A percentile compares a stretch with the other conserved stretches of the same genome.
These are phyloP conservation scores for Aegilops sharonensis DNA, from an alignment of 176 grass and related monocot genomes.

Conservation along the genomic window DNA sequence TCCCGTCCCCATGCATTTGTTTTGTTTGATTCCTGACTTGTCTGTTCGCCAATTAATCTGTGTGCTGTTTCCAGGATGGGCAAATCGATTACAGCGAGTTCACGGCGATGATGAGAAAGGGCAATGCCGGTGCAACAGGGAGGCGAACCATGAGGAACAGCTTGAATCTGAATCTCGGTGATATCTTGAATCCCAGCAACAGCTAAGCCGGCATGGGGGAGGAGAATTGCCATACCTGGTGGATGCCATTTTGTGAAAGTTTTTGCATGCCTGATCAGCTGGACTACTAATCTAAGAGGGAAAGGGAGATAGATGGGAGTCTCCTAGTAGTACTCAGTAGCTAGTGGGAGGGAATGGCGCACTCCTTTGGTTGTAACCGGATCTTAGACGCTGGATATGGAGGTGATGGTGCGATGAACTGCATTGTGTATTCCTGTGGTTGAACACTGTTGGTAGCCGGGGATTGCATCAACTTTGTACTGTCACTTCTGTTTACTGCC, in stretches of 20 bases:
- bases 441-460: slow-evolving; percentile 27
- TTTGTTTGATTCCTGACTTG: neutral
- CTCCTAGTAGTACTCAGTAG: slow-evolving; percentile 20
- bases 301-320: slow-evolving; percentile 19
- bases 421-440: slow-evolving; percentile 7
- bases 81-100: slow-evolving; percentile 98
- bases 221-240: neutral
- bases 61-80: slow-evolving; percentile 65
- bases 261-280: slow-evolving; percentile 15
- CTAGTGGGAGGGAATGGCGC: slow-evolving; percentile 25
- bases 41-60: neutral
- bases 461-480: neutral
- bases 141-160: slow-evolving; percentile 77
- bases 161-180: slow-evolving; percentile 66
- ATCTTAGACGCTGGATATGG: slow-evolving; percentile 4
- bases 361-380: neutral
- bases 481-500: neutral
- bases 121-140: slow-evolving; percentile 59
- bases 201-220: slow-evolving; percentile 12
- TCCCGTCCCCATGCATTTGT: no score
- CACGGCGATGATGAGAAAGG: slow-evolving; percentile 90
- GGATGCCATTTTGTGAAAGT: slow-evolving; percentile 22
- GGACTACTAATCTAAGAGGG: neutral
- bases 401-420: slow-evolving; percentile 26
- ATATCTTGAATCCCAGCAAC: slow-evolving; percentile 57